These are phyloP conservation scores for Trypanosoma congolense DNA, from an alignment of 208 protist species.

Conservation along the genomic window DNA sequence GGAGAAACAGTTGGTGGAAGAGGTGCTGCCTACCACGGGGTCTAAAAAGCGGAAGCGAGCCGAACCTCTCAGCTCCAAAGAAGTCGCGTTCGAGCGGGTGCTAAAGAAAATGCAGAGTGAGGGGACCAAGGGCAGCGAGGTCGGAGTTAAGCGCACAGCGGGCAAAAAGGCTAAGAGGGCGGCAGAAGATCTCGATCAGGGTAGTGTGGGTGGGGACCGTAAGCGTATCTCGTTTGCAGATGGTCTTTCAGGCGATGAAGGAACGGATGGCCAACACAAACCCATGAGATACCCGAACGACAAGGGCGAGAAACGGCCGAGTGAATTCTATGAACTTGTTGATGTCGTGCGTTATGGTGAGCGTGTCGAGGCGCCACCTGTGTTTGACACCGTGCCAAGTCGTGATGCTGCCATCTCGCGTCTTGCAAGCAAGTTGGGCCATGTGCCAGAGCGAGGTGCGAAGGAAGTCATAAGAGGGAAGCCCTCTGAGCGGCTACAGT, in stretches of 20 bases:
- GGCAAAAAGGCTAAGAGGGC: slow-evolving; percentile 14
- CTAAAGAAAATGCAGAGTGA: slow-evolving; percentile 18
- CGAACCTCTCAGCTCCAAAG: slow-evolving; percentile 10
- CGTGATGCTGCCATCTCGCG: slow-evolving; percentile 59
- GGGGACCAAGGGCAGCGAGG: slow-evolving; percentile 26
- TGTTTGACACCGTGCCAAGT: slow-evolving; percentile 80
- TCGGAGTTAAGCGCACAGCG: slow-evolving; percentile 2
- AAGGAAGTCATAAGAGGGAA: background rate
- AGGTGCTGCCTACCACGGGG: slow-evolving; percentile 15
- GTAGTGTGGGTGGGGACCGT: slow-evolving; percentile 24
- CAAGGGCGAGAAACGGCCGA: slow-evolving; percentile 10
- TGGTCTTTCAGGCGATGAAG: background rate
- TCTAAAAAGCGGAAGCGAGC: slow-evolving; percentile 25
- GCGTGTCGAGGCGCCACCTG: slow-evolving; percentile 79
- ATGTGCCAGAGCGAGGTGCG: background rate
- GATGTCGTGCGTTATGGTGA: slow-evolving; percentile 84
- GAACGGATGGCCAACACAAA: slow-evolving; percentile 23
- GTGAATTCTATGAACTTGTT: slow-evolving; percentile 81
- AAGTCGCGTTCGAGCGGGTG: slow-evolving; percentile 23
- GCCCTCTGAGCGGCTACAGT: slow-evolving; percentile 27
- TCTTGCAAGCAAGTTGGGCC: slow-evolving; percentile 45
- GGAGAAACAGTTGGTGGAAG: slow-evolving; percentile 39
- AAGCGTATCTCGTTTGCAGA: slow-evolving; percentile 56
- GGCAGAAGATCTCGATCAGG: slow-evolving; percentile 5
- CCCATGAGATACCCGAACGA: slow-evolving; percentile 44